Evolutionary conservation across 2,329 filamentous ascomycete genomes (phyloP), one percentile per base, ranked within the genome.

Genomic region (Seiridium unicorne): DNA sequence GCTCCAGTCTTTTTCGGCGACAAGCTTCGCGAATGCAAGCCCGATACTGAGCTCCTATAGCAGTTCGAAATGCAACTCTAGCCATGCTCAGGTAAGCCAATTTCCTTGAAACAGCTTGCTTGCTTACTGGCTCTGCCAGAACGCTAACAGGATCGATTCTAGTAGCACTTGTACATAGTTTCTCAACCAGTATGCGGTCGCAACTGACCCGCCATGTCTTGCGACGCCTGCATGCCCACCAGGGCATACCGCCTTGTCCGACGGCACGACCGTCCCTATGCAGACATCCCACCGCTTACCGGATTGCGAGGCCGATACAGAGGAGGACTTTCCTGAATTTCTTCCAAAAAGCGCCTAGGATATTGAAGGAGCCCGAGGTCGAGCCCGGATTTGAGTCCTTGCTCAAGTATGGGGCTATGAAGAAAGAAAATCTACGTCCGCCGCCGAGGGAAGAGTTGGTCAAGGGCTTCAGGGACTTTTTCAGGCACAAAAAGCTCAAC

Each of bases 361-460:
- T 83, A 60, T 74, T 87, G 48, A 88, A 86, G 71, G 80, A 85
- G 31, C 80, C 87, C 55, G 82, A 87, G 66, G 78, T 88, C 62
- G 90, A 87, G 68, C 89, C 86, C 0, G 93, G 92, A 57, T 84
- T 93, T 68, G 85, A 87, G 64, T 84, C 83, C 13, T 85, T 97
- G 77, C 83, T 90, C 67, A 84, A 90, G 61, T 84, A 92, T 72
- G 79, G 84, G 57, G 84, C 85, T 65, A 84, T 86, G 62, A 77
- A 88, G 65, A 80, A 84, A 56, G 83, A 90, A 59, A 81, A 84
- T 56, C 79, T 87, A 42, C 84, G 92, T 40, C 83, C 86, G 8
- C 92, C 91, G 13, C 74, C 84, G 0, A 77, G 80, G 3, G 72
- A 80, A n/a, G 85, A 90, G 40, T 77, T 97, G 2, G 74, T 85